Conservation (phyloP, 148 eudicot species). For the Beta vulgaris region DNA sequence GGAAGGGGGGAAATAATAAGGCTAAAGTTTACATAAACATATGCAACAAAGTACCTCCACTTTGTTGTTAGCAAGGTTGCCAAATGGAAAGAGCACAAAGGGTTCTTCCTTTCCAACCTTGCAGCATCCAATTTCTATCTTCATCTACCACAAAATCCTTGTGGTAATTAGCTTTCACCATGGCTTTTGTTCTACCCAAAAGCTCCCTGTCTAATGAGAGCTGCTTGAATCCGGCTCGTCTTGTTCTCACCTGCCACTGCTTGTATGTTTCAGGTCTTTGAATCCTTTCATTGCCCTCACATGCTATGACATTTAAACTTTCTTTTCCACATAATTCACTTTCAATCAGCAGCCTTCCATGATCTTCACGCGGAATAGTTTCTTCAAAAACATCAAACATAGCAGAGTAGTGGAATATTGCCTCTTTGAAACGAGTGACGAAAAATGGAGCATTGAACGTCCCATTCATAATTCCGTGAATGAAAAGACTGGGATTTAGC, state of each 20-base stretch:
- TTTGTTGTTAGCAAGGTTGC: constrained; percentile 30
- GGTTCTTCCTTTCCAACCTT: constrained; percentile 65
- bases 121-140: constrained; percentile 51
- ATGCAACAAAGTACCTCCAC: neutral
- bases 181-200: constrained; percentile 32
- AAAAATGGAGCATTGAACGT: constrained; percentile 55
- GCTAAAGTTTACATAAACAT: neutral
- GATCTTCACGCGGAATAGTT: constrained; percentile 36
- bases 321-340: constrained; percentile 40
- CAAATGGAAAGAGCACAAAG: constrained; percentile 45
- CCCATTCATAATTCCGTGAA: constrained; percentile 52
- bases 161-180: constrained; percentile 42
- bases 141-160: constrained; percentile 55
- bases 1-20: too few relatives aligned
- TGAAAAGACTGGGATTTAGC: constrained; percentile 46
- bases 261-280: constrained; percentile 56
- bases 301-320: constrained; percentile 45
- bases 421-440: constrained; percentile 51
- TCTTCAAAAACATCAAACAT: constrained; percentile 45
- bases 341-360: constrained; percentile 41
- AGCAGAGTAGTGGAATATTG: constrained; percentile 40
- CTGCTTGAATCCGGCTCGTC: constrained; percentile 47
- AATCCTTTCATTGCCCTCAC: constrained; percentile 52
- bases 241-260: constrained; percentile 49
- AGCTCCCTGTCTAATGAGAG: constrained; percentile 35